Percentiles rank a stretch among this genome's conserved stretches.
These are phyloP conservation scores for Tardiomyces blankii DNA, from an alignment of 1,139 yeast species.

Conservation along the genomic window DNA sequence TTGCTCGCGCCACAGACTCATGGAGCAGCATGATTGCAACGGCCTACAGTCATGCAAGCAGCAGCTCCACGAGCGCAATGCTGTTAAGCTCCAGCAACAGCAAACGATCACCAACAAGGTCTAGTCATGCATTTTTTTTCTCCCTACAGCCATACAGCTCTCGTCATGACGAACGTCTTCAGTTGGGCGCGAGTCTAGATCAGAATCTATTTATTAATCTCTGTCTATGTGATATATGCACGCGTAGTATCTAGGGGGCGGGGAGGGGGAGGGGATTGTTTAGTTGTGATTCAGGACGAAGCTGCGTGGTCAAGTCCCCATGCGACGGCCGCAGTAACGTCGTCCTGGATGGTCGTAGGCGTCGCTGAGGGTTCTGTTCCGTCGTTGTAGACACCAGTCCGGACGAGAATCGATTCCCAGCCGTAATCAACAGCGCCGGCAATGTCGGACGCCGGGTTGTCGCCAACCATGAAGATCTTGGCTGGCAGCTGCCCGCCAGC, in stretches of 20 bases:
- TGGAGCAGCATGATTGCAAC: conserved; percentile 75
- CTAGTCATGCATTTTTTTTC: conserved; percentile 8
- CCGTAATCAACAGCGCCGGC: conserved; percentile 80
- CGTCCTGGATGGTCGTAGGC: conserved; percentile 26
- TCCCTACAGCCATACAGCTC: neutral
- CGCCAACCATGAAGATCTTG: conserved; percentile 80
- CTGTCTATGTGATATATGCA: neutral
- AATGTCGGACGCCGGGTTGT: conserved; percentile 88
- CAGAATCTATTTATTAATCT: neutral
- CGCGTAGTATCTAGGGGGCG: no score
- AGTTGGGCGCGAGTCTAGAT: neutral
- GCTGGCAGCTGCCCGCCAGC: neutral
- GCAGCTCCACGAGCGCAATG: conserved; percentile 53
- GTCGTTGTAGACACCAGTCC: conserved; percentile 79
- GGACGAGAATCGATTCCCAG: conserved; percentile 76
- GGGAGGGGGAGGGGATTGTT: no score
- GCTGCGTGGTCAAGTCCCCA: conserved; percentile 11
- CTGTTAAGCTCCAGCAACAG: conserved; percentile 31
- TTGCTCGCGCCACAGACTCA: conserved; percentile 77
- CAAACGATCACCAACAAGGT: conserved; percentile 36
- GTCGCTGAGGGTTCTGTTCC: conserved; percentile 39
- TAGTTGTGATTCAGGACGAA: neutral
- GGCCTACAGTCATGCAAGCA: conserved; percentile 78
- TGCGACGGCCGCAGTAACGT: conserved; percentile 29
- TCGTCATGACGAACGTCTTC: no score